Percentiles rank a stretch among this genome's conserved stretches.
Conservation (phyloP, 129 eudicot species). For the Tagetes erecta region DNA sequence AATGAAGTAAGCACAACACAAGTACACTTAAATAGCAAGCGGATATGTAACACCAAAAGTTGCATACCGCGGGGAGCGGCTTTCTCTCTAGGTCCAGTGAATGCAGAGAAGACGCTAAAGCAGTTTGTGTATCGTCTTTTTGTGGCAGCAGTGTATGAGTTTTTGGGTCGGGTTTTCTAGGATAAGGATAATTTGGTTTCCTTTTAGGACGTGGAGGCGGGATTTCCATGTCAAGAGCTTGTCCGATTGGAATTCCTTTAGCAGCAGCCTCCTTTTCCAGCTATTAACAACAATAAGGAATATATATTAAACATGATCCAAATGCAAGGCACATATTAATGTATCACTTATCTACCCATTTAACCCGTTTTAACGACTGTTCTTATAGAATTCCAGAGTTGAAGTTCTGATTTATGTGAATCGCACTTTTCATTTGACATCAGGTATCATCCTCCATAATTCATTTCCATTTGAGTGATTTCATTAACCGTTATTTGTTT, state of each 20-base stretch:
- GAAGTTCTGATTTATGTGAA: too few relatives aligned
- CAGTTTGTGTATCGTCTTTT: slow-evolving; percentile 47
- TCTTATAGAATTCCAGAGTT: background rate
- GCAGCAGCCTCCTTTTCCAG: slow-evolving; percentile 93
- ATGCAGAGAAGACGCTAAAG: slow-evolving; percentile 43
- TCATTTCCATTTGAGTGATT: too few relatives aligned
- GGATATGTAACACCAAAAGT: background rate
- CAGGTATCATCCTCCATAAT: too few relatives aligned
- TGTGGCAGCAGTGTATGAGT: slow-evolving; percentile 42
- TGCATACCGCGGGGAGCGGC: slow-evolving; percentile 61
- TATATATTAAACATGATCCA: background rate
- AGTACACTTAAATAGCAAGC: background rate
- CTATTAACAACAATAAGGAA: slow-evolving; percentile 32
- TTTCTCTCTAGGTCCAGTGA: slow-evolving; percentile 61
- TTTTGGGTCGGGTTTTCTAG: slow-evolving; percentile 62
- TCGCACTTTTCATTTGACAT: too few relatives aligned
- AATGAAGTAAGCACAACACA: slow-evolving; percentile 7
- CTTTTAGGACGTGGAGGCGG: slow-evolving; percentile 99
- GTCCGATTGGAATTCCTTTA: slow-evolving; percentile 74
- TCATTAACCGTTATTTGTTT: too few relatives aligned
- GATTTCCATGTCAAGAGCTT: slow-evolving; percentile 85
- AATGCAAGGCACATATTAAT: background rate
- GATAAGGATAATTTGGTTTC: slow-evolving; percentile 97
- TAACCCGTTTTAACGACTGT: background rate
- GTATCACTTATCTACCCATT: too few relatives aligned